Base-by-base conservation (phyloP, 164 flowering plant species). In the Magnolia sinica region DNA sequence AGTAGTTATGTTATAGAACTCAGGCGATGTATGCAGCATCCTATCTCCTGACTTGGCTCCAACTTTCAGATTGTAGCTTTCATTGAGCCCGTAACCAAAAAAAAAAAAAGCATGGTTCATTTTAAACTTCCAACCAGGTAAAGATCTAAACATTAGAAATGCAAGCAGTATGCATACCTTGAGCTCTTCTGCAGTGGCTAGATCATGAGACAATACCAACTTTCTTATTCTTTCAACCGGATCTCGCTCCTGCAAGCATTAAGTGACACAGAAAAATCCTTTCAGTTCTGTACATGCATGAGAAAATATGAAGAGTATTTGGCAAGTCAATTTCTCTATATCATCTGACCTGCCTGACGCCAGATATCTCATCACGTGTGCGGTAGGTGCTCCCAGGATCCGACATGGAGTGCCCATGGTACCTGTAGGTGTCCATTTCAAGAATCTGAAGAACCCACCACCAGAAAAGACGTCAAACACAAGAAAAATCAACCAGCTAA, bases 371-470 rank as follows among this genome's bases (percentile, higher is more conserved):
- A 85, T 94, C 99, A 82, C 97, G 98, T 49, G 96, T 92, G 5
- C 98, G 90, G 81, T 96, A 94, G 69, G 98, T 93, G 90, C 97
- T 94, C 50, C 99, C 98, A 73, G 98, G 98, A 80, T 96, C 98
- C 72, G 98, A 94, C 98, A 96, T 94, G 76, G 99, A 96, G 85
- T 96, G 99, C 13, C 99, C 99, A 79, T 96, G 99, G 83, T 96
- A 94, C 81, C 98, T 88, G 84, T 96, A 96, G 19, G 98, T 94
- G 86, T 96, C 99, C 99, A 96, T 94, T 81, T 96, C 99, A 79
- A 96, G 97, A 79, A 96, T 91, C 99, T 96, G 91, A 76, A 85
- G 65, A 66, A 69, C 31, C 9, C 20, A 6, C 45, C 8, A 55
- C 52, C 10, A 69, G 24, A 76, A 68, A 37, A 58, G 55, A 52